Evolutionary conservation across 192 early-diverging fungal genomes (phyloP), one percentile per base, ranked within the genome.

Genomic region (Coemansia sp.): DNA sequence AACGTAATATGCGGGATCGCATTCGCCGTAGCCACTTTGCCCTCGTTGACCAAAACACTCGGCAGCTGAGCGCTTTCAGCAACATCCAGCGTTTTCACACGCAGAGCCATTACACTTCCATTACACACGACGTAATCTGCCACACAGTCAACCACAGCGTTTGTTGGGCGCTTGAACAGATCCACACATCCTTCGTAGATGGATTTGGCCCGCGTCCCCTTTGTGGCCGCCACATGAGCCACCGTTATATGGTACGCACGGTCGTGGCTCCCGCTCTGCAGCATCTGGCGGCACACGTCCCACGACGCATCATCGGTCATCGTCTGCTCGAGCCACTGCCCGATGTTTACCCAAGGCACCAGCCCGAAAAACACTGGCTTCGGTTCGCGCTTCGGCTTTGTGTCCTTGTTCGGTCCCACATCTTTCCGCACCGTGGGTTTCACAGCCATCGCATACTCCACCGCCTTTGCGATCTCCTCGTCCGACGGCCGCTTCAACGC

Each of bases 71-170:
- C 14, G 28, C 20, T 44, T 21, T 12, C 51, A 1, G 26, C 49
- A 20, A 65, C 44, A 22, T 36, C 49, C 49, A 78, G 70, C 10
- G 59, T 46, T 42, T 63, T 60, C 14, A 82, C 57, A 5, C 75
- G 64, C 34, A 82, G 57, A 9, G 80, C 80, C 68, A 78, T 78
- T 20, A 69, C 47, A 5, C 37, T 57, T 15, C 65, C 65, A 47
- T 85, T 74, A 62, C 83, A 86, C 2, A 89, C 82, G 10, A 87
- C 49, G 34, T 83, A 82, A 56, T 86, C 82, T 1, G 79, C 81
- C 0, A 15, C 38, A n/a, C 72, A 76, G 15, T 67, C 59, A 4
- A 66, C 72, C 15, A n/a, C 55, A 10, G 20, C 1, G 9, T 57
- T 23, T 5, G 20, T 20, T 15, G 2, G 0, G 15, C 10, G 21